Evolutionary conservation across 345 rosid species (phyloP), one percentile per base, ranked within the genome.

Genomic region (Linum trigynum): DNA sequence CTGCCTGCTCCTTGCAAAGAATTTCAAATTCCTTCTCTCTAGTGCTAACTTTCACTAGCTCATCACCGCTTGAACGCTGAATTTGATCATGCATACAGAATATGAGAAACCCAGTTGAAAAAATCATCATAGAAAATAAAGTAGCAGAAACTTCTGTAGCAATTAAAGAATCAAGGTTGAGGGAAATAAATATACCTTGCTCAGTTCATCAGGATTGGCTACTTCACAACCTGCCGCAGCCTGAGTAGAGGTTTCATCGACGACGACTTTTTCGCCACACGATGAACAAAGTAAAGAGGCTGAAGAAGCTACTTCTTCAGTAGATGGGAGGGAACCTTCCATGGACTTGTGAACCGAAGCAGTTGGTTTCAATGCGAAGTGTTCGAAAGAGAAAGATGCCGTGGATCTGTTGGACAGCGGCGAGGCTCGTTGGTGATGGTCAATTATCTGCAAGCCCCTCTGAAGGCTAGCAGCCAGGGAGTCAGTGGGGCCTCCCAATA

Each of bases 391-490:
- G 76, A 88, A 85, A 38, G 86, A 75, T 68, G 86, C 82, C 64
- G 89, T 74, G 70, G 95, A 85, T 73, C 82, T 77, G 75, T 71
- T 78, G 56, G 86, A 78, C 57, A 23, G 32, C 32, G 74, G 78
- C 61, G 82, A 78, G 78, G 73, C 85, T 66, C 59, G 73, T 64
- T 90, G 90, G 65, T 82, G 89, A 71, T 68, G 56, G 67, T 87
- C 96, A 77, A 94, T 90, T 64, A 85, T 81, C 78, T 90, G 85
- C 84, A 88, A 72, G 72, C 99, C 97, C 79, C 91, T 88, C 45
- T 75, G 88, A 65, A 94, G 96, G 76, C 97, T 90, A n/a, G 91
- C 92, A 50, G 95, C 97, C 78, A 94, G 80, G 65, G 89, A 84
- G 50, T 92, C 96, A 10, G 97, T 75, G 35, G 92, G 84, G 43